These are phyloP conservation scores for Ophiobolus disseminans DNA, from an alignment of 2,329 filamentous ascomycete genomes.

Conservation along the genomic window DNA sequence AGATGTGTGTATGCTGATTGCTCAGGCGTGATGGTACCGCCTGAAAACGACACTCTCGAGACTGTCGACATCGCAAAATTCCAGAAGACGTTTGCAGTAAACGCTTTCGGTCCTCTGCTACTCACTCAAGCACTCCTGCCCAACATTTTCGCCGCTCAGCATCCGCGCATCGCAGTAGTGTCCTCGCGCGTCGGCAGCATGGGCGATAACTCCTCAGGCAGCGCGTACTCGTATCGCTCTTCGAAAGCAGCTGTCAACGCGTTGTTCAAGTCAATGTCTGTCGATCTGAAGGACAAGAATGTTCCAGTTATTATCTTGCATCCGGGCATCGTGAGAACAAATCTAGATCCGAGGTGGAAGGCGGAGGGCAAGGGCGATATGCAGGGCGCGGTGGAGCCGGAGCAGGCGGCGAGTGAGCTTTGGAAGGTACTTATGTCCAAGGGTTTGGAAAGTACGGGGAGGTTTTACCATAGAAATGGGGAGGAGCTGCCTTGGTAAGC, in stretches of 20 bases:
- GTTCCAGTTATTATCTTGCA: constrained; percentile 54
- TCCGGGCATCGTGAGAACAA: constrained; percentile 53
- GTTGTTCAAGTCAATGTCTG: constrained; percentile 53
- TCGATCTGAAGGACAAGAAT: constrained; percentile 51
- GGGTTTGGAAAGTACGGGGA: constrained; percentile 51
- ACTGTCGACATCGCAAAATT: constrained; percentile 40
- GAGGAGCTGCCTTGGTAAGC: constrained; percentile 53
- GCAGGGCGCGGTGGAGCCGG: constrained; percentile 53
- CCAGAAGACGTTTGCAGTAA: constrained; percentile 51
- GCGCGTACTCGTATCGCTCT: constrained; percentile 54
- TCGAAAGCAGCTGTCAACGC: constrained; percentile 56
- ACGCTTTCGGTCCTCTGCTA: constrained; percentile 55
- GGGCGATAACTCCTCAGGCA: constrained; percentile 52
- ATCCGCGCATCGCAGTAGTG: constrained; percentile 51
- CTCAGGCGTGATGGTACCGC: constrained; percentile 42
- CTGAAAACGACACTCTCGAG: constrained; percentile 43
- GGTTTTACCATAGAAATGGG: constrained; percentile 55
- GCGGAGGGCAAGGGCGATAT: constrained; percentile 25
- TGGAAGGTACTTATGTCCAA: constrained; percentile 52
- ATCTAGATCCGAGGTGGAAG: constrained; percentile 30
- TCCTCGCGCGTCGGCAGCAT: constrained; percentile 54
- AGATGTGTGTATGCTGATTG: neutral
- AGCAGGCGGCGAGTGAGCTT: constrained; percentile 55
- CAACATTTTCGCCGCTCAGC: constrained; percentile 43
- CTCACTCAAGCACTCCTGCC: constrained; percentile 55